Base-by-base conservation (phyloP, 352 stramenopile genomes). In the Globisporangium cederbergense region DNA sequence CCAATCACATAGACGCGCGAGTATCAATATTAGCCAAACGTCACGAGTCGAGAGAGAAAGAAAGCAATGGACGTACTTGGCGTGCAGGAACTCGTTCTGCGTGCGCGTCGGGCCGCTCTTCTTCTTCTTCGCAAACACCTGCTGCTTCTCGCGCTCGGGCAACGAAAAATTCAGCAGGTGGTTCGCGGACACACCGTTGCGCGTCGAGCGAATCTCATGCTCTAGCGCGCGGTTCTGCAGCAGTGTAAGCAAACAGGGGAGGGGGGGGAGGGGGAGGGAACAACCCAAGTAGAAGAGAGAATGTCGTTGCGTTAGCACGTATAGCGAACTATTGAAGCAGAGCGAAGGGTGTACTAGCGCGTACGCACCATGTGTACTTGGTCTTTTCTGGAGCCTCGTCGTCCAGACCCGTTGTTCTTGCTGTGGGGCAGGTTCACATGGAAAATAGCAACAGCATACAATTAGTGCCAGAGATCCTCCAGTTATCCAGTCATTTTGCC, bases 151-250 rank as follows among this genome's bases (percentile, higher is more conserved):
- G 40, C 86, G 82, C 65, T 92, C 84, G 3, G 86, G 86, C 32
- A 93, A 76, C 40, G 77, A 78, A 46, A 95, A 95, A 59, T 95
- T 95, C 54, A 95, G 78, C 70, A 95, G 67, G 62, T 95, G 83
- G 59, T 95, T 95, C 57, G 84, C 86, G 22, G 80, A 87, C 40
- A 93, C 73, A 38, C 83, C 83, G 32, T 90, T 80, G 47, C 84
- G 82, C 14, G 77, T 86, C 60, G 81, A 67, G 40, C 81, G 78
- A 20, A 77, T 75, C 54, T 88, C 79, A 38, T 77, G 78, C 53
- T 87, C 76, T 60, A 87, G 74, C 20, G 73, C 73, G 54, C 74
- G 79, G 66, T 79, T 87, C 78, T 87, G 61, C 18, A 59, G 22
- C 22, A 28, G 25, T 28, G 25, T 1, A 28, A 28, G 25, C 25